Conservation (phyloP, 306 rosid species). For the Styphnolobium japonicum region DNA sequence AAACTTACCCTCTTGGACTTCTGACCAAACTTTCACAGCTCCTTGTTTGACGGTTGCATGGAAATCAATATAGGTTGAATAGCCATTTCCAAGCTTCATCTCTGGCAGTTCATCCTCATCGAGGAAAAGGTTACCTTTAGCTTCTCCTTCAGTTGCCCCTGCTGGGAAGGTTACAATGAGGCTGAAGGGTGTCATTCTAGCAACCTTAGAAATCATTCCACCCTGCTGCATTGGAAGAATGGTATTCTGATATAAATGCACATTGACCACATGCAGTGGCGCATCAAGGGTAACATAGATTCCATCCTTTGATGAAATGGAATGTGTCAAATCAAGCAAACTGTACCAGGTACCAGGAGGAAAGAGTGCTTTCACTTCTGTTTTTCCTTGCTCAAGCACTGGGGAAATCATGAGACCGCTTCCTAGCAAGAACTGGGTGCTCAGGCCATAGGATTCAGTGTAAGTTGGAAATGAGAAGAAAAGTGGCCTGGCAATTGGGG, state of each 20-base stretch:
- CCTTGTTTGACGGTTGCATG: conserved; percentile 61
- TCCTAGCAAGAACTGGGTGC: conserved; percentile 89
- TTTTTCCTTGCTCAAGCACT: conserved; percentile 71
- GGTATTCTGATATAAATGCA: conserved; percentile 81
- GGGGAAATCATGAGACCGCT: conserved; percentile 84
- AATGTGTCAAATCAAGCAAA: conserved; percentile 64
- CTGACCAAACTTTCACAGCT: conserved; percentile 76
- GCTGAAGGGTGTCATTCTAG: conserved; percentile 76
- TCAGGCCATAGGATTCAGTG: conserved; percentile 59
- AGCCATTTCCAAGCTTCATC: conserved; percentile 76
- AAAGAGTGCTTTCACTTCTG: conserved; percentile 74
- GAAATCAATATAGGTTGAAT: conserved; percentile 64
- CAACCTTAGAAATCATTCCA: conserved; percentile 77
- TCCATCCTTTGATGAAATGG: conserved; percentile 51
- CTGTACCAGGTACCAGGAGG: conserved; percentile 96
- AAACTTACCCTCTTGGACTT: conserved; percentile 80
- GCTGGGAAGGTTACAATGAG: conserved; percentile 72
- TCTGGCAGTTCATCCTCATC: conserved; percentile 81
- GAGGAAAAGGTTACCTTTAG: conserved; percentile 77
- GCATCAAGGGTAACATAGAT: conserved; percentile 69
- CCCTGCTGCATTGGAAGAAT: conserved; percentile 95
- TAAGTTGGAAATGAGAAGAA: conserved; percentile 86
- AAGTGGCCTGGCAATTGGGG: conserved; percentile 96
- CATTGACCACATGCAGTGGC: conserved; percentile 80
- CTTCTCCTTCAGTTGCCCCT: conserved; percentile 58